Conservation (phyloP, 1,139 yeast species). For the Taphrina populina region DNA sequence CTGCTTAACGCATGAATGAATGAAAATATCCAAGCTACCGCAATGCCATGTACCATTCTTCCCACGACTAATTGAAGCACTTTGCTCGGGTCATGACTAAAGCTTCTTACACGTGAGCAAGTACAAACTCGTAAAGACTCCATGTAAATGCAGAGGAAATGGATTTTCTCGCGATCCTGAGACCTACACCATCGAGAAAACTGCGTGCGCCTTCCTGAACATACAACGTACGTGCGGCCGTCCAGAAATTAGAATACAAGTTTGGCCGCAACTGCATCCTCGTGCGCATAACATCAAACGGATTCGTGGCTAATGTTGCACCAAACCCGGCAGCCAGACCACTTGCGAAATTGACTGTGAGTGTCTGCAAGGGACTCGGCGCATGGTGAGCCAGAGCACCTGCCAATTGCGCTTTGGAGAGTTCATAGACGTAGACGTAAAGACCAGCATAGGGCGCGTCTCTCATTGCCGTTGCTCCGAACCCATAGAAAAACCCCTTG, state of each 20-base stretch:
- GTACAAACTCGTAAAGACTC: conserved; percentile 44
- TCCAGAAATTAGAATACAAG: conserved; percentile 45
- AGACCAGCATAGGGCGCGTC: conserved; percentile 97
- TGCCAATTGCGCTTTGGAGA: conserved; percentile 34
- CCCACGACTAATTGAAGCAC: too few relatives aligned
- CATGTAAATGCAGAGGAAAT: conserved; percentile 93
- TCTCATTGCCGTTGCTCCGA: conserved; percentile 79
- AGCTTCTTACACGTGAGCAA: too few relatives aligned
- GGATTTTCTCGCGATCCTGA: conserved; percentile 81
- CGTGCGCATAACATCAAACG: conserved; percentile 92
- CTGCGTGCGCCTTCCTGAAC: conserved; percentile 56
- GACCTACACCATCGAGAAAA: conserved; percentile 77
- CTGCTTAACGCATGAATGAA: conserved; percentile 63
- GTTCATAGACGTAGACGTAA: conserved; percentile 56
- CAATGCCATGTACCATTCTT: too few relatives aligned
- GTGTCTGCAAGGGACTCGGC: conserved; percentile 43
- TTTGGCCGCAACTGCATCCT: conserved; percentile 64
- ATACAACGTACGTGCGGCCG: conserved; percentile 48
- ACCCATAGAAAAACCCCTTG: conserved; percentile 78
- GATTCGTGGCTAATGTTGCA: conserved; percentile 87
- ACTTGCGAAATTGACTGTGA: conserved; percentile 64
- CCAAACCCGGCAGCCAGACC: conserved; percentile 74
- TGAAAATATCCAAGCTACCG: too few relatives aligned
- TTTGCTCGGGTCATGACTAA: too few relatives aligned
- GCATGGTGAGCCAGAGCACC: not conserved